Base-by-base conservation (phyloP, 2,329 filamentous ascomycete species). In the Penicillium sclerotigenum region DNA sequence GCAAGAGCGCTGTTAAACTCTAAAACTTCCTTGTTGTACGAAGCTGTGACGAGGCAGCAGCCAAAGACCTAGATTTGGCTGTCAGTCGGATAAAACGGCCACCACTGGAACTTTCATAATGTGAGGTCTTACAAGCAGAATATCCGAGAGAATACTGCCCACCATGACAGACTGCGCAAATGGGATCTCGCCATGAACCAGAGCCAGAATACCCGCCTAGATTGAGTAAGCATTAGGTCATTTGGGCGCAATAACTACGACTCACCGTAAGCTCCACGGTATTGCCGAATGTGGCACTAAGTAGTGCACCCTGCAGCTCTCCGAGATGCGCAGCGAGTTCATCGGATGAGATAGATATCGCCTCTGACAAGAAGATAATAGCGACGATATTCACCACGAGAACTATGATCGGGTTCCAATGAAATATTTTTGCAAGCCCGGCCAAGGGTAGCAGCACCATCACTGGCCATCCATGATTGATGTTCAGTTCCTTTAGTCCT, bases 81-180 rank as follows among this genome's bases (percentile, higher is more conserved):
- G 22, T 28, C n/a, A 47, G 28, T 42, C 29, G 7, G 16, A 18
- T n/a, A 10, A 37, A 20, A 33, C 22, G 9, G 10, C 16, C 20
- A 20, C 10, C 40, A 16, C 6, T 18, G 2, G 16, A 2, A 14
- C 3, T 9, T 28, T 11, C 3, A 9, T 11, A 5, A 20, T 8
- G 6, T 14, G 8, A 7, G 20, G 2, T 20, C 56, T 40, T 24
- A 62, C 91, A 37, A 96, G 84, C 7, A 96, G 81, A 60, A 95
- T 84, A 76, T 96, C 96, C 60, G 91, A 95, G 33, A 96, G 80
- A 65, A 96, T 93, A 65, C 88, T 91, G 41, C 91, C 91, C 33
- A 96, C 84, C 90, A 96, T 95, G 56, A 89, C 92, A 22, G 91
- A 87, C 76, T 96, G 91, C 22, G 96, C 91, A 64, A 96, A 90